These are phyloP conservation scores for Parafenestella ontariensis DNA, from an alignment of 2,329 filamentous ascomycete genomes.

Conservation along the genomic window DNA sequence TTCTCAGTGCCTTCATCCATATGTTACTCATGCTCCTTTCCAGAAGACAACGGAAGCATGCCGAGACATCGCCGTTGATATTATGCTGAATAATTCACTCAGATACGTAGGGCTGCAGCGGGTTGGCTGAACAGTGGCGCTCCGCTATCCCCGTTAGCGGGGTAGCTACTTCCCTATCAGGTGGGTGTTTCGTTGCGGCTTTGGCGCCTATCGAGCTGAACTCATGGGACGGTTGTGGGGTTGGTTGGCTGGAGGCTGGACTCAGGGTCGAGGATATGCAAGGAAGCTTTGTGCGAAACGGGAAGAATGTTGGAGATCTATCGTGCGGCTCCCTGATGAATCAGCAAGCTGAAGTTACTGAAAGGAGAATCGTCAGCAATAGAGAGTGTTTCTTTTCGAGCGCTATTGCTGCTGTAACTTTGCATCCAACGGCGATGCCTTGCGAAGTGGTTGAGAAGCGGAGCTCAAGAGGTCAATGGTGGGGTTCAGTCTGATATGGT, in stretches of 20 bases:
- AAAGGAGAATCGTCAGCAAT: slow-evolving; percentile 5
- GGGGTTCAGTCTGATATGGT: slow-evolving; percentile 1
- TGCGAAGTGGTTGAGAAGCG: slow-evolving; percentile 7
- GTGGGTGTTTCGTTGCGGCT: neutral
- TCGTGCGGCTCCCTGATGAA: slow-evolving; percentile 1
- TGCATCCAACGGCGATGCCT: slow-evolving; percentile 1
- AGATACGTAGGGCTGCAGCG: slow-evolving; percentile 1
- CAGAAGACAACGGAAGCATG: slow-evolving; percentile 5
- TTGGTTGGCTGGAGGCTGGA: slow-evolving; percentile 1
- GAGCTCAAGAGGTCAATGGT: slow-evolving; percentile 3
- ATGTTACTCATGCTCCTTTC: neutral
- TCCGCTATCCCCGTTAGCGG: neutral
- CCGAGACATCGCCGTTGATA: neutral
- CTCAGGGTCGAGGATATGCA: neutral
- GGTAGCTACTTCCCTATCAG: neutral
- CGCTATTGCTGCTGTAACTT: neutral
- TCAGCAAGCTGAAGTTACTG: slow-evolving; percentile 3
- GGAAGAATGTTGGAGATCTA: neutral
- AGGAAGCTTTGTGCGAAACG: neutral
- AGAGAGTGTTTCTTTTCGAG: slow-evolving; percentile 4
- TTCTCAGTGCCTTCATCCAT: slow-evolving; percentile 12
- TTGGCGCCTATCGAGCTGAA: neutral
- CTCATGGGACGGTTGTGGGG: neutral
- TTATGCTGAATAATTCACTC: slow-evolving; percentile 19
- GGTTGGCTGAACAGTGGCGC: slow-evolving; percentile 1